Conservation (phyloP, 768 basidiomycete genomes). For the Candolleomyces efflorescens region DNA sequence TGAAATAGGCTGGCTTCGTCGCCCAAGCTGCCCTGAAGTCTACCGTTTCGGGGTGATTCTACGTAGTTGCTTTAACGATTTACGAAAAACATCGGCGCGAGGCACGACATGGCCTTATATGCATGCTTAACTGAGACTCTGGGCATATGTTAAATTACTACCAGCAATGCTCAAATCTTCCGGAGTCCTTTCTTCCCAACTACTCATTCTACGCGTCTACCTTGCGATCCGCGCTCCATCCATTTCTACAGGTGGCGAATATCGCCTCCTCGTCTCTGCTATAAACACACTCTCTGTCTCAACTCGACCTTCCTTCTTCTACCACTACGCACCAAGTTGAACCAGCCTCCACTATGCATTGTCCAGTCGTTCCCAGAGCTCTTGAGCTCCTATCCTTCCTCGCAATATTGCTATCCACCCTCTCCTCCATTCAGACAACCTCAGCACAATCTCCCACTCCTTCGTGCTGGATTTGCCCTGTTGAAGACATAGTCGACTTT, state of each 20-base stretch:
- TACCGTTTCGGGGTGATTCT: no score
- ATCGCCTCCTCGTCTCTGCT: no score
- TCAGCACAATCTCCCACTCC: background rate
- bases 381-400: background rate
- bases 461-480: conserved; percentile 4
- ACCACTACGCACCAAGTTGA: background rate
- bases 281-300: background rate
- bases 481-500: background rate
- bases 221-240: no score
- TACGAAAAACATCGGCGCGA: no score
- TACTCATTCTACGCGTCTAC: background rate
- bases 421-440: background rate
- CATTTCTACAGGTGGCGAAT: no score
- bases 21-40: no score
- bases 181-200: background rate
- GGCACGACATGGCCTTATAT: no score
- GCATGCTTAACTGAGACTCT: no score
- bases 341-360: background rate
- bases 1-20: no score
- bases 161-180: background rate
- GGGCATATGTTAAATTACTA: no score
- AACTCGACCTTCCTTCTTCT: background rate
- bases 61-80: no score
- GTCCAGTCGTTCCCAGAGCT: background rate
- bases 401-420: background rate